Conservation (phyloP, 306 rosid genomes). For the Calophaca sinica region DNA sequence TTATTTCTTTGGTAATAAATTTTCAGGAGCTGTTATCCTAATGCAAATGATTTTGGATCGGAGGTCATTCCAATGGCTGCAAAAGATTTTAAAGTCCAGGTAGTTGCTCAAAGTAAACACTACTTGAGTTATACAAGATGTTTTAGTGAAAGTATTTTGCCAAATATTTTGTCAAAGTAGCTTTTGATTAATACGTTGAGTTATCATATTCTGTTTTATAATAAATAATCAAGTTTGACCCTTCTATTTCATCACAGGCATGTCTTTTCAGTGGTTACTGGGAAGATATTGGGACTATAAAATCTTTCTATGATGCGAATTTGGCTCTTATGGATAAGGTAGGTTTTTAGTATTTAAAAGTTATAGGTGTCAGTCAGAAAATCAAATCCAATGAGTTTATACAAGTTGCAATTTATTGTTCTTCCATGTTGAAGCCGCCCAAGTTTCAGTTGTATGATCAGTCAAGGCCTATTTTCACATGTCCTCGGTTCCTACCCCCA, state of each 20-base stretch:
- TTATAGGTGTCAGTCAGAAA: slow-evolving; percentile 31
- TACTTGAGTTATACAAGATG: slow-evolving; percentile 7
- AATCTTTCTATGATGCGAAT: slow-evolving; percentile 66
- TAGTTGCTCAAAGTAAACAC: slow-evolving; percentile 16
- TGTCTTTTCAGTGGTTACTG: slow-evolving; percentile 62
- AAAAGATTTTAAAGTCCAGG: slow-evolving; percentile 63
- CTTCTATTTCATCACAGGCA: slow-evolving; percentile 51
- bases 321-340: slow-evolving; percentile 62
- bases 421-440: slow-evolving; percentile 53
- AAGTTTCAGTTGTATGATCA: slow-evolving; percentile 66
- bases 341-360: slow-evolving; percentile 38
- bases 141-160: slow-evolving; percentile 7
- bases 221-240: slow-evolving; percentile 36
- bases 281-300: slow-evolving; percentile 68
- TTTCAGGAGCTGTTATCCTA: slow-evolving; percentile 53
- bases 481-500: slow-evolving; percentile 62
- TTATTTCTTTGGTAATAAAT: slow-evolving; percentile 27
- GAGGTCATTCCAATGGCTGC: slow-evolving; percentile 62
- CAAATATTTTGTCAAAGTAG: slow-evolving; percentile 12
- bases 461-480: slow-evolving; percentile 54
- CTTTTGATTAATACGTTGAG: slow-evolving; percentile 34
- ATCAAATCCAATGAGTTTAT: slow-evolving; percentile 13
- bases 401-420: slow-evolving; percentile 39
- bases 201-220: slow-evolving; percentile 27
- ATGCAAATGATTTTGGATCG: slow-evolving; percentile 66